Base-by-base conservation (phyloP, 768 basidiomycete species). In the Suillus clintonianus region DNA sequence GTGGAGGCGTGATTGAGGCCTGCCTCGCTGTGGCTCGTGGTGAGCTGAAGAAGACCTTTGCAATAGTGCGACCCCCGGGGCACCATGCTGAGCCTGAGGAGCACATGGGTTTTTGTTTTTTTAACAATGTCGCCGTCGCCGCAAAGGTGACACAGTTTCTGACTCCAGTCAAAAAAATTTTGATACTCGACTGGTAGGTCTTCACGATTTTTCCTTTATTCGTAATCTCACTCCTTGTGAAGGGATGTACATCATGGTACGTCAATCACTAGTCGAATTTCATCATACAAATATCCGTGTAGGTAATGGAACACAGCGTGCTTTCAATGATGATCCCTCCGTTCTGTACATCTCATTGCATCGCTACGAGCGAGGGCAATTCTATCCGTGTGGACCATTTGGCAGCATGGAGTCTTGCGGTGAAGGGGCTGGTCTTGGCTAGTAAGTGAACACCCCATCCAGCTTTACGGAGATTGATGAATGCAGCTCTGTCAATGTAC, bases 41-140 rank as follows among this genome's bases (percentile, higher is more conserved):
- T 15, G 83, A 89, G 67, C 80, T 98, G 43, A 84, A 90, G 70
- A 98, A 96, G 75, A 83, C 92, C 0, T 91, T 99, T 73, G 97
- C 97, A 2, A 94, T 99, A 65, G 96, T 99, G 41, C 86, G 97
- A 60, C 97, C 97, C 14, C 97, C 97, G 0, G 97, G 97, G 0
- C 97, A 99, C 74, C 97, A 99, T 71, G 96, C 97, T 7, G 97
- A 99, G 73, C 97, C 97, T 5, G 94, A 97, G 67, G 91, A 96
- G 72, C 92, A 94, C 67, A 98, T 99, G 96, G 97, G 97, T 1
- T 99, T 99, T 76, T 99, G 97, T 77, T 97, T 99, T 81, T 97
- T 95, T 80, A 99, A 99, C 76, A 99, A 99, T 72, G 95, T 97
- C 39, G 91, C 97, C 0, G 92, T 99, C 17, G 96, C 96, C 1